Conservation (phyloP, 164 flowering plant species). For the Tetracentron sinense region DNA sequence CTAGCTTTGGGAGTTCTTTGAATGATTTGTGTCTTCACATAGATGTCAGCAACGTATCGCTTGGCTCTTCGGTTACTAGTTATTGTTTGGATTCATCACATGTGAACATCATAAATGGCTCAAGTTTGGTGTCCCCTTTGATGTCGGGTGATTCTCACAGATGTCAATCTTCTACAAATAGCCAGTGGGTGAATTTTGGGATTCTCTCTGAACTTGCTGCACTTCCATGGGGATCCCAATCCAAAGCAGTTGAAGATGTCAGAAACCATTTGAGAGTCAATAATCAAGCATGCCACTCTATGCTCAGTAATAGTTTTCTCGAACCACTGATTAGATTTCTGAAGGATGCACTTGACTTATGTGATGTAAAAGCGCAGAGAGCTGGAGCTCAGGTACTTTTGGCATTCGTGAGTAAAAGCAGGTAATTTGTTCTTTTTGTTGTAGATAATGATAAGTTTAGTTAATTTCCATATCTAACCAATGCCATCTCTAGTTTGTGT, state of each 20-base stretch:
- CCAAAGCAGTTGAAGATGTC: constrained; percentile 43
- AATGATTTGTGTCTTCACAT: constrained; percentile 40
- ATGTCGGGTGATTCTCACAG: constrained; percentile 15
- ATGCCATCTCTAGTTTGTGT: no score
- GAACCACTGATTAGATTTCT: constrained; percentile 47
- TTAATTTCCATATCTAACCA: no score
- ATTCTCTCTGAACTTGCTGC: constrained; percentile 31
- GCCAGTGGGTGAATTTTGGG: no score
- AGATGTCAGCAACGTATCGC: constrained; percentile 53
- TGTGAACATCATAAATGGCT: constrained; percentile 15
- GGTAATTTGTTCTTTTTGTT: constrained; percentile 39
- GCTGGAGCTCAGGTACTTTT: constrained; percentile 47
- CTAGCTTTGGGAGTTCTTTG: constrained; percentile 52
- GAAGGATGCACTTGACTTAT: constrained; percentile 37
- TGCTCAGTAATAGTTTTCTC: constrained; percentile 39
- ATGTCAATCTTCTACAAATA: constrained; percentile 20
- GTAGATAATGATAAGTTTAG: no score
- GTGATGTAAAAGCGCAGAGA: constrained; percentile 45
- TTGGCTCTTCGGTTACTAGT: constrained; percentile 45
- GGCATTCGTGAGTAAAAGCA: constrained; percentile 38
- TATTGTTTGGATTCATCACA: constrained; percentile 29
- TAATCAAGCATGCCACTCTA: constrained; percentile 24
- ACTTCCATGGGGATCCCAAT: constrained; percentile 53
- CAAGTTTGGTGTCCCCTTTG: constrained; percentile 10
- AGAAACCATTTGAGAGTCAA: constrained; percentile 26